Evolutionary conservation across 2,329 filamentous ascomycete genomes (phyloP).

Genomic region (Davidsoniella virescens): DNA sequence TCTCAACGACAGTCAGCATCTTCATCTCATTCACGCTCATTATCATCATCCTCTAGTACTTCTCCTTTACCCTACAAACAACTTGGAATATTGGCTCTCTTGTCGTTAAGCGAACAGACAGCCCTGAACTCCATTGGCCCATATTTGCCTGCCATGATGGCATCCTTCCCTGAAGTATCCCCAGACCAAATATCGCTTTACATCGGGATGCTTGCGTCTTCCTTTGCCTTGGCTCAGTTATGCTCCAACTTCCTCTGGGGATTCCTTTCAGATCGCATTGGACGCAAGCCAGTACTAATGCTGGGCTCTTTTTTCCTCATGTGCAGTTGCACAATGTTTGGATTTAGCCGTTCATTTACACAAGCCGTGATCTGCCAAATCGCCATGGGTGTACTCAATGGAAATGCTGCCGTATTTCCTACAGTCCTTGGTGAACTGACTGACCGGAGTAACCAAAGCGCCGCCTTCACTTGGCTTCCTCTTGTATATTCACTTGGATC

Average conservation of each 20-base stretch:
- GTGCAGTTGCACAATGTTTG: constrained; percentile 69
- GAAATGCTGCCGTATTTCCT: constrained; percentile 85
- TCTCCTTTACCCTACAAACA: constrained; percentile 63
- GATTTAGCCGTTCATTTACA: constrained; percentile 67
- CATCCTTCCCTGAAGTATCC: constrained; percentile 66
- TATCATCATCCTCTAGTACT: constrained; percentile 22
- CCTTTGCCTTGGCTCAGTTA: constrained; percentile 85
- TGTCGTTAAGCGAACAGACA: constrained; percentile 87
- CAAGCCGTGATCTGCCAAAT: constrained; percentile 76
- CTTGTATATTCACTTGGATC: constrained; percentile 91
- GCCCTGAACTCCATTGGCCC: constrained; percentile 92
- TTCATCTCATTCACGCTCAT: constrained; percentile 20
- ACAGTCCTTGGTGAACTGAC: constrained; percentile 92
- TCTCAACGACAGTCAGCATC: background rate
- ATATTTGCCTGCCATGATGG: constrained; percentile 86
- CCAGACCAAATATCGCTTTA: constrained; percentile 61
- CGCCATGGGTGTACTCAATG: constrained; percentile 84
- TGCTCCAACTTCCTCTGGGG: constrained; percentile 61
- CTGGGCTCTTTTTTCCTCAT: constrained; percentile 71
- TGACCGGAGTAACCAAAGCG: constrained; percentile 84
- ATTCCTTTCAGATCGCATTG: constrained; percentile 45
- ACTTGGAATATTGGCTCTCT: constrained; percentile 68
- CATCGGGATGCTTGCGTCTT: constrained; percentile 76
- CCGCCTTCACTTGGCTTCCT: constrained; percentile 84
- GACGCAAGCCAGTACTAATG: constrained; percentile 58